Base-by-base conservation (phyloP, 2,329 filamentous ascomycete species). In the Sphaerulina populicola region DNA sequence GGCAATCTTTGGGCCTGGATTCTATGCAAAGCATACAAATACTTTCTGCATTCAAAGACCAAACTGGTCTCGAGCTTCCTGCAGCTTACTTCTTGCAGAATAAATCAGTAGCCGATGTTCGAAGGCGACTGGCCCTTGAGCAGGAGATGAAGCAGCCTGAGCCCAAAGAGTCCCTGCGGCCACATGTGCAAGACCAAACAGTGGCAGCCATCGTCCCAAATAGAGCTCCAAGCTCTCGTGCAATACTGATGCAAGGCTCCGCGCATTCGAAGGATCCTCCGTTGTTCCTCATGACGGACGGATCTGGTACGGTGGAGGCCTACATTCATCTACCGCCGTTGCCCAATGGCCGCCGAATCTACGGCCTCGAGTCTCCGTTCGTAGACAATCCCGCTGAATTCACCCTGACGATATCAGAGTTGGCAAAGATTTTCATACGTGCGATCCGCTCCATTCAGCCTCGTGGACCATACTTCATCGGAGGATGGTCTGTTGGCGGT, bases 401-500 rank as follows among this genome's bases (percentile, higher is more conserved):
- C n/a, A n/a, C n/a, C n/a, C n/a, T n/a, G n/a, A n/a, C n/a, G n/a
- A n/a, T n/a, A n/a, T n/a, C n/a, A n/a, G n/a, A n/a, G n/a, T n/a
- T n/a, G n/a, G n/a, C n/a, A n/a, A n/a, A n/a, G n/a, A n/a, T n/a
- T n/a, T n/a, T n/a, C n/a, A n/a, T n/a, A n/a, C n/a, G n/a, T n/a
- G n/a, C n/a, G n/a, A n/a, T n/a, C n/a, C n/a, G n/a, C n/a, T n/a
- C n/a, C n/a, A n/a, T n/a, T 15, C 70, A 76, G 54, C 69, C 72
- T 8, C 62, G 61, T 0, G 76, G 77, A 0, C 76, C 76, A 0
- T 79, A 80, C 54, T 71, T 72, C 0, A 57, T 80, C 0, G 72
- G 72, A 0, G 77, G 77, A 0, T 79, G 78, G 57, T 72, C 66
- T 2, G 77, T 72, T 55, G 76, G 77, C 1, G 54, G 65, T 0